Conservation (phyloP, 1,139 yeast species). For the Fermentozyma sake region DNA sequence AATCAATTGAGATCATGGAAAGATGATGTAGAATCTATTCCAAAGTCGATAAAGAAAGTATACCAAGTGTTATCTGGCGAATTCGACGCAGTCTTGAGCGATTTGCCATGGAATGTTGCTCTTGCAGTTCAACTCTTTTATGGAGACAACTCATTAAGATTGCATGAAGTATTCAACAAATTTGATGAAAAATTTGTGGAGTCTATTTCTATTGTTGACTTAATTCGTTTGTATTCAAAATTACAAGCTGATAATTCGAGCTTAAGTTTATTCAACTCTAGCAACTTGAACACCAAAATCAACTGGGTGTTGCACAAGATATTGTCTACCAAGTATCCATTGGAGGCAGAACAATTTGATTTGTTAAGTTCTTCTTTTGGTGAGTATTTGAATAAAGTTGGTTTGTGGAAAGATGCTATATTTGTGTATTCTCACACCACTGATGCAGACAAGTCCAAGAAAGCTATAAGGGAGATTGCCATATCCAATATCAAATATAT, state of each 20-base stretch:
- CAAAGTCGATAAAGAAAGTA: conserved; percentile 50
- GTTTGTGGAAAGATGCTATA: conserved; percentile 55
- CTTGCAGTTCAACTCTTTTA: conserved; percentile 60
- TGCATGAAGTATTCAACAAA: conserved; percentile 36
- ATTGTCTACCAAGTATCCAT: conserved; percentile 15
- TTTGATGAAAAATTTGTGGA: conserved; percentile 7
- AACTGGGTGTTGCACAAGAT: conserved; percentile 57
- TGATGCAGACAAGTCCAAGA: conserved; percentile 38
- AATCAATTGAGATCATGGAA: conserved; percentile 68
- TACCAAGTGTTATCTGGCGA: conserved; percentile 66
- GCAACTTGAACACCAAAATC: conserved; percentile 25
- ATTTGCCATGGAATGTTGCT: conserved; percentile 63
- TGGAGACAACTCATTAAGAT: conserved; percentile 44
- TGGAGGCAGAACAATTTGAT: conserved; percentile 22
- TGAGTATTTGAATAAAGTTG: conserved; percentile 44
- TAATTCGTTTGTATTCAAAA: too few species aligned
- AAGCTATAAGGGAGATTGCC: conserved; percentile 41
- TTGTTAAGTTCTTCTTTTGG: conserved; percentile 48
- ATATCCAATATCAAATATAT: conserved; percentile 44
- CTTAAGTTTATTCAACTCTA: too few species aligned
- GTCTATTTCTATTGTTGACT: conserved; percentile 13
- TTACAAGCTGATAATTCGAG: too few species aligned
- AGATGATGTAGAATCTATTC: conserved; percentile 41
- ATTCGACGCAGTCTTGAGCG: conserved; percentile 33
- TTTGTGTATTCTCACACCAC: conserved; percentile 54